Evolutionary conservation across 169 alveolate genomes (phyloP), one percentile per base, ranked within the genome.

Genomic region (Eimeria falciformis): DNA sequence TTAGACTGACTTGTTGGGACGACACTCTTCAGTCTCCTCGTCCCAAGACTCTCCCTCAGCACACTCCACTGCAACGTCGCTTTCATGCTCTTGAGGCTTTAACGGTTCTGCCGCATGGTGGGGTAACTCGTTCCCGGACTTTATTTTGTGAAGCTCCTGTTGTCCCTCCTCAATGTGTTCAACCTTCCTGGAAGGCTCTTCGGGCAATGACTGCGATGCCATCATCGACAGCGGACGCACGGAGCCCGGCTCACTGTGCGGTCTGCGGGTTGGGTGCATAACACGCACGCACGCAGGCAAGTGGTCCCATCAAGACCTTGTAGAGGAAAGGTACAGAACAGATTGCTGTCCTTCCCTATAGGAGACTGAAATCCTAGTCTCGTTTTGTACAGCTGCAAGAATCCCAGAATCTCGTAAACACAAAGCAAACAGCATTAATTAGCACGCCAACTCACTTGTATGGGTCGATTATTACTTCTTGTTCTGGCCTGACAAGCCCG

Each of bases 221-320:
- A 33, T 33, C 29, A 17, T 6, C 6, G 83, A 17, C 58, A 66
- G 53, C 33, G 83, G 62, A 14, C 83, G 83, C 11, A 71, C 83
- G 37, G 83, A 71, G 29, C 83, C 83, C 3, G 83, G 83, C 83
- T 71, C 83, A 7, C 50, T 27, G 27, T 71, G 83, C 58, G 83
- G 50, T 43, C 58, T 71, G 83, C 56, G 5, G 83, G 40, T 33
- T 33, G 40, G 40, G 40, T 33, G 40, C 40, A 33, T 2, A 33
- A 33, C 40, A 33, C 4, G 40, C 40, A 33, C 40, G 40, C 40
- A 33, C 40, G 40, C 40, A 33, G 40, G 40, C 40, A 33, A 33
- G 40, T 33, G 2, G 40, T 33, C 40, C 40, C 40, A 33, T 33
- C 40, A 33, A 33, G 2, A 33, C 40, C 40, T 33, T 33, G 40